phyloP scores from a whole-genome alignment of 352 stramenopile genomes.

The Sclerospora graminicola region DNA sequence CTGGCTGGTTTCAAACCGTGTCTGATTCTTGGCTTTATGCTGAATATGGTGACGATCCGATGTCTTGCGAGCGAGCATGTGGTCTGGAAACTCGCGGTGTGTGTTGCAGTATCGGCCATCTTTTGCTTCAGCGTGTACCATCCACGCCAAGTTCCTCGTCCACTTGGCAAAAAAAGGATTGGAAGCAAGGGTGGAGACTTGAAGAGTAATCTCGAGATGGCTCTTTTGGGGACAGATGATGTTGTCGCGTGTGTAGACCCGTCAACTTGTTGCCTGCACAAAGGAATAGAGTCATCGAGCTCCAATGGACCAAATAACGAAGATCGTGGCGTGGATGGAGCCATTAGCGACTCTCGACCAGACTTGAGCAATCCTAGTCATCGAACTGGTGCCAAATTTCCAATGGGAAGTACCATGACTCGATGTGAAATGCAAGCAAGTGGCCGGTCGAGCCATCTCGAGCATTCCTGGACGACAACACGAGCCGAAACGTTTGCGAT shows the following conservation, averaged over 20 bases:
- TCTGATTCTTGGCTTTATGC: constrained; percentile 62
- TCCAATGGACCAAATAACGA: constrained; percentile 1
- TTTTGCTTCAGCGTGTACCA: constrained; percentile 55
- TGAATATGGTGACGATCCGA: constrained; percentile 67
- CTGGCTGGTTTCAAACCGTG: constrained; percentile 63
- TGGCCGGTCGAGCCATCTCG: constrained; percentile 37
- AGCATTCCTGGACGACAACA: constrained; percentile 42
- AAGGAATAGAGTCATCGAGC: constrained; percentile 3
- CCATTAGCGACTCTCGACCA: not conserved
- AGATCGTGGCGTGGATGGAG: constrained; percentile 1
- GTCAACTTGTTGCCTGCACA: constrained; percentile 46
- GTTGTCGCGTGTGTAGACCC: constrained; percentile 37
- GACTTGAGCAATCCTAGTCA: constrained; percentile 6
- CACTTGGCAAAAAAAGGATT: constrained; percentile 4
- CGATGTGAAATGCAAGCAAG: constrained; percentile 34
- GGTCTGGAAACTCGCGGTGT: constrained; percentile 52
- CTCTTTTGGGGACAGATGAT: constrained; percentile 20
- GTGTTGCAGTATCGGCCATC: constrained; percentile 30
- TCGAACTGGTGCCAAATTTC: constrained; percentile 32
- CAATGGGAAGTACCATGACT: constrained; percentile 46
- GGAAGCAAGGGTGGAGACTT: constrained; percentile 1
- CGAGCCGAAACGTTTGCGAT: constrained; percentile 56
- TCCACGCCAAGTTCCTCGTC: constrained; percentile 12
- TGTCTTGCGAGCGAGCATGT: constrained; percentile 55
- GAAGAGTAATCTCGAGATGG: constrained; percentile 7